A percentile compares a stretch with the other conserved stretches of the same genome.
These are phyloP conservation scores for Fusarium virguliforme DNA, from an alignment of 2,329 filamentous ascomycete genomes.

Conservation along the genomic window DNA sequence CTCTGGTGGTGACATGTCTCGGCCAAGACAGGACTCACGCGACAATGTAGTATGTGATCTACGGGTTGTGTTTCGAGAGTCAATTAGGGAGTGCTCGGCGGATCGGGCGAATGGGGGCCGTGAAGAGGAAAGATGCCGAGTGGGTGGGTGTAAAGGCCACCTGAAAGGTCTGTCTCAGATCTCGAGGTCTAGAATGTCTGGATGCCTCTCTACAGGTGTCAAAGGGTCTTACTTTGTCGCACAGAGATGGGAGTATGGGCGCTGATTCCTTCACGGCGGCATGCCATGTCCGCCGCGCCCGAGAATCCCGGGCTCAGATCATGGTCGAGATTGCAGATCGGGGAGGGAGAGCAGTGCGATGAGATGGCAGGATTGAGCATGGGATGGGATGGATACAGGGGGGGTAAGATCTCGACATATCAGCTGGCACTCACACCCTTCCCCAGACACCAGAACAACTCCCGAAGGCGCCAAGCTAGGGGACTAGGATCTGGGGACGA, in stretches of 20 bases:
- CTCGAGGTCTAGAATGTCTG: conserved; percentile 12
- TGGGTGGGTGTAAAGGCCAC: conserved; percentile 4
- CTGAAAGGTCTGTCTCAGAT: not conserved
- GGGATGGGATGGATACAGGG: not conserved
- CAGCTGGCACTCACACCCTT: conserved; percentile 23
- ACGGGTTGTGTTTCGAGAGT: not conserved
- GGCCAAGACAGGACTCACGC: conserved; percentile 22
- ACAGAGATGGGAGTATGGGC: conserved; percentile 13
- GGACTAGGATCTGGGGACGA: conserved; percentile 26
- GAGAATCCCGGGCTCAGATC: conserved; percentile 5
- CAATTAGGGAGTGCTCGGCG: conserved; percentile 22
- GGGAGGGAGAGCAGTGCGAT: not conserved
- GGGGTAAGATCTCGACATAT: conserved; percentile 23
- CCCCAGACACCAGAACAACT: conserved; percentile 26
- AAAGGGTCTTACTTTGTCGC: not conserved
- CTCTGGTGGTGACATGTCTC: conserved; percentile 31
- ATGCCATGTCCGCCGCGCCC: not conserved
- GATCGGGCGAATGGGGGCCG: conserved; percentile 25
- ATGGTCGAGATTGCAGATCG: conserved; percentile 11
- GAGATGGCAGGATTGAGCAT: not conserved
- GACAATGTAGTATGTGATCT: conserved; percentile 12
- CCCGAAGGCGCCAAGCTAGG: conserved; percentile 19
- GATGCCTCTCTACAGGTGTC: not conserved
- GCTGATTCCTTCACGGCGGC: conserved; percentile 15
- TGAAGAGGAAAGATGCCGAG: conserved; percentile 14